These are phyloP conservation scores for Dipodascus geniculatus DNA, from an alignment of 805 yeast genomes.

Conservation along the genomic window DNA sequence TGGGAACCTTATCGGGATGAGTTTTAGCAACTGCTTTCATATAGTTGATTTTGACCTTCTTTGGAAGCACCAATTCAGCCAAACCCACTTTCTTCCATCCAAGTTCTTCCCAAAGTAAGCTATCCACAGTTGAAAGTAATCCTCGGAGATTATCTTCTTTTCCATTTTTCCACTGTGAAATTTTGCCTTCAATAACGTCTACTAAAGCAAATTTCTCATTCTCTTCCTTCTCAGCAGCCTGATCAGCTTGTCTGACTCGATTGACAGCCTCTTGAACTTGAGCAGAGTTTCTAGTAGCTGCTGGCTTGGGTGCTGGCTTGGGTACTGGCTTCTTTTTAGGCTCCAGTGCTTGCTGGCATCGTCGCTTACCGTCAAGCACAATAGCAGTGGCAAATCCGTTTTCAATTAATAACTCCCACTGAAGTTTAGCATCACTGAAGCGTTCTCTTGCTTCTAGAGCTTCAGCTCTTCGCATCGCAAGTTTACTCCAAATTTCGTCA, in stretches of 20 bases:
- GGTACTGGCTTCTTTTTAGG: slow-evolving; percentile 35
- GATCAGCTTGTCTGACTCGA: slow-evolving; percentile 38
- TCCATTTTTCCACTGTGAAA: slow-evolving; percentile 57
- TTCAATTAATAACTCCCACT: slow-evolving; percentile 52
- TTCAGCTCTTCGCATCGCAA: slow-evolving; percentile 65
- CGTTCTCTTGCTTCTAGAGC: slow-evolving; percentile 71
- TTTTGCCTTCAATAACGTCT: slow-evolving; percentile 45
- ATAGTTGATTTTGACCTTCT: slow-evolving; percentile 75
- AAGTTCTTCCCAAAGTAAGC: slow-evolving; percentile 52
- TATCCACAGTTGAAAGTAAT: slow-evolving; percentile 55
- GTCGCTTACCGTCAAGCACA: slow-evolving; percentile 67
- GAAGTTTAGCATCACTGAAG: slow-evolving; percentile 46
- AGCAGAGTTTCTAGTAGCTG: slow-evolving; percentile 12
- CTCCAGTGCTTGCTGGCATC: slow-evolving; percentile 51
- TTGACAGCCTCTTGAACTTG: slow-evolving; percentile 36
- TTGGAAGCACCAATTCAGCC: slow-evolving; percentile 75
- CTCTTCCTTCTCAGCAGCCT: slow-evolving; percentile 37
- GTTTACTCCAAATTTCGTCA: slow-evolving; percentile 63
- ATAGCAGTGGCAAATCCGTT: slow-evolving; percentile 55
- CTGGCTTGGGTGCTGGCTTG: slow-evolving; percentile 21
- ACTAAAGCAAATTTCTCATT: slow-evolving; percentile 47
- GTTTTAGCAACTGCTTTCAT: slow-evolving; percentile 70
- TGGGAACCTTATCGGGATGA: slow-evolving; percentile 73
- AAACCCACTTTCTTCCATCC: slow-evolving; percentile 57
- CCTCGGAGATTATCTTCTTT: slow-evolving; percentile 76